Percentiles rank a stretch among this genome's conserved stretches.
Evolutionary conservation across 345 rosid genomes (phyloP).

Genomic region (Salix purpurea): DNA sequence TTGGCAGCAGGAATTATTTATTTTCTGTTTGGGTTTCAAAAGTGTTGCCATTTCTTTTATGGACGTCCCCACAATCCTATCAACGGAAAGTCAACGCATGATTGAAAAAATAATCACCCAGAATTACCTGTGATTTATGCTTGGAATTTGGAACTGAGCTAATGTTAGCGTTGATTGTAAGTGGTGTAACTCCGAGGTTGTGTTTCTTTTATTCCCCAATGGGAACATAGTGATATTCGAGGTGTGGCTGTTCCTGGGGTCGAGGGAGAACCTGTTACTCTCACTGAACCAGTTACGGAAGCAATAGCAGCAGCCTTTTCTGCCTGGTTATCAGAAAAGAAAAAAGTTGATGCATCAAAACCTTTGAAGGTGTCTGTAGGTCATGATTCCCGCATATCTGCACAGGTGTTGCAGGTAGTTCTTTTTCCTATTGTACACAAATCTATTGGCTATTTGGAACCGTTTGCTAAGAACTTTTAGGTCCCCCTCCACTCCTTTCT

Average conservation of each 20-base stretch:
- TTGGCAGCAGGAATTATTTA: background rate
- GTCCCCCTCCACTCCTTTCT: background rate
- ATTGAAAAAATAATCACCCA: background rate
- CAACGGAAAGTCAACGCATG: background rate
- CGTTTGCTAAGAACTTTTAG: background rate
- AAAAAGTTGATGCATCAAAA: constrained; percentile 41
- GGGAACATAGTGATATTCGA: constrained; percentile 67
- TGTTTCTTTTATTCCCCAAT: constrained; percentile 8
- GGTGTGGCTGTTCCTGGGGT: constrained; percentile 91
- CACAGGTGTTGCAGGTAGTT: constrained; percentile 58
- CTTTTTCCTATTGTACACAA: background rate
- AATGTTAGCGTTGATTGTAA: background rate
- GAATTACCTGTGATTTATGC: background rate
- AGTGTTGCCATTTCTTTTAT: background rate
- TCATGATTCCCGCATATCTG: constrained; percentile 96
- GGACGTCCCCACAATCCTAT: background rate
- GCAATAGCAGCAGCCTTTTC: constrained; percentile 95
- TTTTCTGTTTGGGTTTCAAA: background rate
- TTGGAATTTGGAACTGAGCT: background rate
- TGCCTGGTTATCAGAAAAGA: constrained; percentile 74
- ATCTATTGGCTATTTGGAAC: background rate
- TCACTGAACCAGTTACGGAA: constrained; percentile 76
- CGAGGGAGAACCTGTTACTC: constrained; percentile 86
- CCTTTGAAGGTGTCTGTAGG: constrained; percentile 68
- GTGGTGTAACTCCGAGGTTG: background rate